phyloP scores from a whole-genome alignment of 2,329 filamentous ascomycete species.

The Fusarium keratoplasticum region DNA sequence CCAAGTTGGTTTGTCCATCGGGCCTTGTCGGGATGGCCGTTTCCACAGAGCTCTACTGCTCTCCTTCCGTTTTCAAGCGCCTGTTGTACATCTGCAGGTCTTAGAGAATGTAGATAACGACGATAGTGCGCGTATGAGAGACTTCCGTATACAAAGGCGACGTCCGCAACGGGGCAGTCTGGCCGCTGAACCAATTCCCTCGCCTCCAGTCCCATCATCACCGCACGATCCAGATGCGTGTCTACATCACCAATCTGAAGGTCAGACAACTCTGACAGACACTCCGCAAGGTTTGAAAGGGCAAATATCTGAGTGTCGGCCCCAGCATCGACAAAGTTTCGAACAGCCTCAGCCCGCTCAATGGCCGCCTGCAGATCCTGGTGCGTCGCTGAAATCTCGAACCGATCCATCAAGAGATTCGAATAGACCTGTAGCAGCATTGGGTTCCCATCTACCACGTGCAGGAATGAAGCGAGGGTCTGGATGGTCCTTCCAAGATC shows the following conservation, averaged over 20 bases:
- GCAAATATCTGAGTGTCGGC: neutral
- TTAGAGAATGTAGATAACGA: neutral
- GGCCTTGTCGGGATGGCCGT: neutral
- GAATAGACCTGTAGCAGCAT: neutral
- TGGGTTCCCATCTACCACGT: neutral
- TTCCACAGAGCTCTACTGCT: neutral
- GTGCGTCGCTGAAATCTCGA: neutral
- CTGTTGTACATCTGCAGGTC: neutral
- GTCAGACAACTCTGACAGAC: neutral
- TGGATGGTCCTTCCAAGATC: neutral
- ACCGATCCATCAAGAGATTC: neutral
- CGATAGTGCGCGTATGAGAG: neutral
- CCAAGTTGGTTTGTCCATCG: neutral
- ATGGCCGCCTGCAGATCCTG: neutral
- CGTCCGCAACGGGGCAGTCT: neutral
- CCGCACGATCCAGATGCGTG: neutral
- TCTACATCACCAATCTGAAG: neutral
- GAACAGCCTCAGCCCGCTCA: neutral
- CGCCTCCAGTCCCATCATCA: neutral
- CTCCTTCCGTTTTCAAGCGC: neutral
- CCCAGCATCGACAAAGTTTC: neutral
- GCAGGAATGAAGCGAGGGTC: neutral
- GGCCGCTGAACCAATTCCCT: neutral
- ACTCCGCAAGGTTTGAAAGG: neutral
- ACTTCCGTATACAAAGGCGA: neutral